Percentiles rank a stretch among this genome's conserved stretches.
phyloP scores from a whole-genome alignment of 768 basidiomycete genomes.

The Steccherinum ochraceum region DNA sequence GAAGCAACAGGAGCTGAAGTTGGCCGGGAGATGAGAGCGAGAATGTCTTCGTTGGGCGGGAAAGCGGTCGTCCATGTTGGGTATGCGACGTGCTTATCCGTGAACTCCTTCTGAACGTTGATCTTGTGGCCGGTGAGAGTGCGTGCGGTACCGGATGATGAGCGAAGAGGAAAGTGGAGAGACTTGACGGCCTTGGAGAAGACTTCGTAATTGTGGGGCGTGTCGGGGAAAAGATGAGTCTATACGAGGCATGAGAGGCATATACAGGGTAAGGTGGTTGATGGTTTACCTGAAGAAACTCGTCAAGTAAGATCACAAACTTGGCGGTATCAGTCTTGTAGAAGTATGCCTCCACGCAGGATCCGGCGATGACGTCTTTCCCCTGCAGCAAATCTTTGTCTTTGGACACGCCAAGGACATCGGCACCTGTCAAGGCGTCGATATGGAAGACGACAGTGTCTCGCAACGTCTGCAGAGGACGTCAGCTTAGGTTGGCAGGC shows the following conservation, averaged over 20 bases:
- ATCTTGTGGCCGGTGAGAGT: conserved; percentile 54
- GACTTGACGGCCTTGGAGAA: conserved; percentile 39
- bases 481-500: neutral
- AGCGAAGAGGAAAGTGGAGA: conserved; percentile 51
- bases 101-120: conserved; percentile 33
- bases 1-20: conserved; percentile 56
- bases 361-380: conserved; percentile 52
- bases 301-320: conserved; percentile 63
- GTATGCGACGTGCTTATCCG: conserved; percentile 43
- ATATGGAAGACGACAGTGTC: conserved; percentile 76
- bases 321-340: conserved; percentile 36
- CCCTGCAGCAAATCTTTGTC: conserved; percentile 42
- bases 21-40: conserved; percentile 40
- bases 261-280: neutral
- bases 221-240: conserved; percentile 67
- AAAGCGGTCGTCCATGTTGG: conserved; percentile 64
- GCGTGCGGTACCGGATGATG: conserved; percentile 23
- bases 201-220: conserved; percentile 32
- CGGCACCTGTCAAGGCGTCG: conserved; percentile 74
- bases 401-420: conserved; percentile 27
- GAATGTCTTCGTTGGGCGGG: conserved; percentile 50
- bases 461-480: conserved; percentile 40
- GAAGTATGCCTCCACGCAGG: conserved; percentile 52
- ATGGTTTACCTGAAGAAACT: conserved; percentile 47
- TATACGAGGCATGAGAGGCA: conserved; percentile 18